Base-by-base conservation (phyloP, 225 moss, liverwort and hornwort species). In the Rhytidiadelphus loreus region DNA sequence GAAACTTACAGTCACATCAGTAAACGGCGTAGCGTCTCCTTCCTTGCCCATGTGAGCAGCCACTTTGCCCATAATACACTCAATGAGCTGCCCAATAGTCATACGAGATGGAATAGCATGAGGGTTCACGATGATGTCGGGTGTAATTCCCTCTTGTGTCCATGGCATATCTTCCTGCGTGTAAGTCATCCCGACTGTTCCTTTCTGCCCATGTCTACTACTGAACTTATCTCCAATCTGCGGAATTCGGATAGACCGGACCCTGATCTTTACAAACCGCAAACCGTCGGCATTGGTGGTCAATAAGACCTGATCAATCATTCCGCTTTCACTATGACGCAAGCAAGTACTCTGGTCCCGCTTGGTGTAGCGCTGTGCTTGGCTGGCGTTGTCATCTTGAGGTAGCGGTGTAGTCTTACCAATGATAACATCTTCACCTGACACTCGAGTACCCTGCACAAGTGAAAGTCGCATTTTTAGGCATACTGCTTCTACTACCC, bases 31-130 rank as follows among this genome's bases (percentile, higher is more conserved):
- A 58, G 99, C 99, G 88, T 99, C 97, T 88, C 99, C 99, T 91
- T 99, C 99, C 92, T 99, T 99, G 80, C 99, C 99, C 99, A 99
- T 99, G 87, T 99, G 99, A 74, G 99, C 99, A 85, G 99, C 99
- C 72, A 99, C 99, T 88, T 99, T 99, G 86, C 99, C 99, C 99
- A 99, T 99, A 83, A 99, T 99, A 88, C 99, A 99, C 92, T 99
- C 99, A 88, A 99, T 99, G 86, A 99, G 94, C 95, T 99, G 99
- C 82, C 99, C 99, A 82, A 99, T 99, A 80, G 99, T 99, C 99
- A 99, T 99, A 41, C 99, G 99, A 70, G 99, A 99, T 52, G 99
- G 99, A 91, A 99, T 99, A 94, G 99, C 99, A 89, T 99, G 99
- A 22, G 99, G 99, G 78, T 99, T 99, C 86, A 99, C 99, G 18